Evolutionary conservation across 2,329 filamentous ascomycete species (phyloP), one percentile per base, ranked within the genome.

Genomic region (Aspergillus costaricaensis): DNA sequence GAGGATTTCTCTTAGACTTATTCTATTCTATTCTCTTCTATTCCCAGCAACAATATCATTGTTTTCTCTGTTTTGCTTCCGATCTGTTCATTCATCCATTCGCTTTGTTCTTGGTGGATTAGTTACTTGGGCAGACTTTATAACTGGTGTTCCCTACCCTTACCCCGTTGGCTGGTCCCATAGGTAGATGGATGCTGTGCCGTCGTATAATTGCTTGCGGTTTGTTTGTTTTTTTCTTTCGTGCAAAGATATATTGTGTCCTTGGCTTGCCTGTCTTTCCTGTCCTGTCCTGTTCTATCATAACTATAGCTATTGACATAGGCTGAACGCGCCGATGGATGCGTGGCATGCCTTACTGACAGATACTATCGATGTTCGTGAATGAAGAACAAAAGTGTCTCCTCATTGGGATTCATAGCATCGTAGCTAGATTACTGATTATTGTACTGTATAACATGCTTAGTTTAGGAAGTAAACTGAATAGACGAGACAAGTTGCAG

Each of bases 1-100:
- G 88, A 90, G 66, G 88, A 90, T 70, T 90, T 90, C 70, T 88
- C 88, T 63, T 90, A 77, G 73, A 70, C 44, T 19, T 54, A 43
- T 30, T 19, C 15, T 9, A 21, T 32, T n/a, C 27, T 47, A 39
- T 32, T 32, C 9, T 30, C n/a, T 43, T 51, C 9, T 30, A 21
- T 43, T 51, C n/a, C 5, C 21, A 36, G 32, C 32, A 36, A 36
- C 32, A 36, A 36, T 36, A 36, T 36, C 32, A 36, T 36, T 5
- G 10, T 36, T 36, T 36, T 36, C 30, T 36, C 32, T 36, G 32
- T 14, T 36, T 36, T 12, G 5, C 32, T 36, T 36, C 32, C 12
- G 5, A 36, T 14, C 5, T 15, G 32, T 36, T 32, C 25, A 36
- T 32, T 32, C 27, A 36, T 25, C 17, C 43, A 5, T 41, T 43